Evolutionary conservation across 768 basidiomycete genomes (phyloP).

Genomic region (Botryobasidium botryosum): DNA sequence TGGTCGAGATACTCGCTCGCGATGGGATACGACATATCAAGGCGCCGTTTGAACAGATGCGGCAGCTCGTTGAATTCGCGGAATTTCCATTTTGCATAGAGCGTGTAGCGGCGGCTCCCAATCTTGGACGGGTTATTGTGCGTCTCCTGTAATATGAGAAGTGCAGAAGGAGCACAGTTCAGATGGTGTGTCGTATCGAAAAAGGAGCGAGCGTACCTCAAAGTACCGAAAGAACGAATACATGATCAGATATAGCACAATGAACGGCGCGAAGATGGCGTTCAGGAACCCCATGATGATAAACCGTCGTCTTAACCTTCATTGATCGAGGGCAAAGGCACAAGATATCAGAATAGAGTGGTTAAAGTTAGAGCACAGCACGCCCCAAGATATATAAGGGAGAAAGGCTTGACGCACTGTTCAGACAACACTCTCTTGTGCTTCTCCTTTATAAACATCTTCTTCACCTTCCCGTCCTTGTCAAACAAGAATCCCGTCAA

Average conservation of each 20-base stretch:
- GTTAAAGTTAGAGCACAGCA: neutral
- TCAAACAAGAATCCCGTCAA: constrained; percentile 96
- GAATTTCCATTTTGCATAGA: constrained; percentile 95
- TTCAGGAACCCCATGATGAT: constrained; percentile 97
- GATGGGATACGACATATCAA: constrained; percentile 75
- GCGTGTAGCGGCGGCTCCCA: constrained; percentile 81
- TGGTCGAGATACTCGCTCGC: constrained; percentile 95
- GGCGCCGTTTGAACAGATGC: constrained; percentile 72
- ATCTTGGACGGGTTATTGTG: constrained; percentile 96
- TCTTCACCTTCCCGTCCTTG: constrained; percentile 71
- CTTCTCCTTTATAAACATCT: constrained; percentile 77
- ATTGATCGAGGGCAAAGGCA: no score
- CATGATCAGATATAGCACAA: constrained; percentile 88
- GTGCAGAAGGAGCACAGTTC: neutral
- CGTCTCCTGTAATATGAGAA: constrained; percentile 70
- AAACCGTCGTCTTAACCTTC: constrained; percentile 66
- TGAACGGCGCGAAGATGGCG: constrained; percentile 90
- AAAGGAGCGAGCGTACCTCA: constrained; percentile 41
- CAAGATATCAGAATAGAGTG: neutral
- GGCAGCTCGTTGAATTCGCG: constrained; percentile 97
- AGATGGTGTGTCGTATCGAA: neutral
- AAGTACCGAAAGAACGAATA: constrained; percentile 99
- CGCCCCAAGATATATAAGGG: neutral
- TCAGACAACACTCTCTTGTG: constrained; percentile 64
- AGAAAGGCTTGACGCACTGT: constrained; percentile 35